These are phyloP conservation scores for Fraxinus sp. DNA, from an alignment of 305 asterid species.

Conservation along the genomic window DNA sequence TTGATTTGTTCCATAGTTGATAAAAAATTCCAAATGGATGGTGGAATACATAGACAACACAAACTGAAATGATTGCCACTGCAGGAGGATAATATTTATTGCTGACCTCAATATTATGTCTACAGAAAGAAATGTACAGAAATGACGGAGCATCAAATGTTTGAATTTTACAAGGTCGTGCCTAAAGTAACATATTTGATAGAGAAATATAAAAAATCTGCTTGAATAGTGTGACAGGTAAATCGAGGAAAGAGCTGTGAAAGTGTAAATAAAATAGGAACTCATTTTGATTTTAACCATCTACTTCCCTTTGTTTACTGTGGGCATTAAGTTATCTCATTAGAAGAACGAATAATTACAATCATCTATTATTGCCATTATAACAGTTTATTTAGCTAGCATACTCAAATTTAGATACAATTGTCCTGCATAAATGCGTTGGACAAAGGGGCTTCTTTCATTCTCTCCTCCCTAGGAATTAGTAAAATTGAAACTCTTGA, in stretches of 20 bases:
- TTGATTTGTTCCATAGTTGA: neutral
- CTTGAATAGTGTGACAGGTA: neutral
- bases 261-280: neutral
- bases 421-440: neutral
- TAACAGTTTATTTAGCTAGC: neutral
- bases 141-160: neutral
- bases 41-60: neutral
- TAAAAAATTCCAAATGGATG: neutral
- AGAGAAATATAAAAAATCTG: neutral
- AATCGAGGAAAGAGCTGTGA: neutral
- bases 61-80: neutral
- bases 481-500: neutral
- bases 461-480: neutral
- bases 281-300: neutral
- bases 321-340: neutral
- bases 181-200: neutral
- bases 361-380: neutral
- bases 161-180: neutral
- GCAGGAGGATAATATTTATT: neutral
- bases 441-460: neutral
- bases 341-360: neutral
- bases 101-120: neutral
- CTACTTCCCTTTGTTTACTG: neutral
- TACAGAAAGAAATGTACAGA: neutral
- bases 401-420: neutral